Conservation (phyloP, 225 moss, liverwort and hornwort genomes). For the Ulota crispa region DNA sequence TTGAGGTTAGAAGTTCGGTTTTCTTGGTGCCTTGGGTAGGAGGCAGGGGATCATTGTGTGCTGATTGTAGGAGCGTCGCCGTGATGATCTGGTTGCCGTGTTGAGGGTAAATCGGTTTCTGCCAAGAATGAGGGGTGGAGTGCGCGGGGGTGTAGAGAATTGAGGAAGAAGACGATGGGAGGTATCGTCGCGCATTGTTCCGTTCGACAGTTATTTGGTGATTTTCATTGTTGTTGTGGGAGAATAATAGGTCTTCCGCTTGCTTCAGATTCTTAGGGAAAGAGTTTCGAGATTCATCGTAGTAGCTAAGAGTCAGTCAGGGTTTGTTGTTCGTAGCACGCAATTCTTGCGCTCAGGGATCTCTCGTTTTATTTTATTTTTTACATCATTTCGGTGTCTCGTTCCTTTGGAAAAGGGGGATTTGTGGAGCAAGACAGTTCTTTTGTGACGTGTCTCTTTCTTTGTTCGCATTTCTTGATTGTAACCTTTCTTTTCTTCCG, state of each 20-base stretch:
- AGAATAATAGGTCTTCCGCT: constrained; percentile 19
- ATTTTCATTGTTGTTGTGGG: constrained; percentile 24
- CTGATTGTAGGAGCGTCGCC: constrained; percentile 18
- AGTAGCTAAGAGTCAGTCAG: constrained; percentile 22
- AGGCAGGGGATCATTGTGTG: constrained; percentile 8
- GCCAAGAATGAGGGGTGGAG: constrained; percentile 32
- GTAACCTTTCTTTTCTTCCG: not conserved
- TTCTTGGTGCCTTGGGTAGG: constrained; percentile 13
- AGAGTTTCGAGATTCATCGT: constrained; percentile 22
- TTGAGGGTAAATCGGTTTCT: constrained; percentile 21
- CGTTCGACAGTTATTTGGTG: constrained; percentile 29
- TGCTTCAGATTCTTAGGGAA: constrained; percentile 17
- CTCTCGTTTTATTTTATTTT: constrained; percentile 11
- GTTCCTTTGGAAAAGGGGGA: not conserved
- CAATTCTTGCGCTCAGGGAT: constrained; percentile 31
- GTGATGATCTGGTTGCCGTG: constrained; percentile 11
- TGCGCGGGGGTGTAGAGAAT: constrained; percentile 45
- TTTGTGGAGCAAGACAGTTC: constrained; percentile 10
- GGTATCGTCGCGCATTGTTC: constrained; percentile 28
- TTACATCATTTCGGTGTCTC: constrained; percentile 12
- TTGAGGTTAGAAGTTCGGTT: not conserved
- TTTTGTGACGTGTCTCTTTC: constrained; percentile 23
- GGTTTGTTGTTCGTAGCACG: constrained; percentile 36
- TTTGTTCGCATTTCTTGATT: constrained; percentile 47
- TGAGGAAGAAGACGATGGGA: constrained; percentile 29